Evolutionary conservation across 257 asterid species (phyloP), one percentile per base, ranked within the genome.

Genomic region (Osmanthus fragrans): DNA sequence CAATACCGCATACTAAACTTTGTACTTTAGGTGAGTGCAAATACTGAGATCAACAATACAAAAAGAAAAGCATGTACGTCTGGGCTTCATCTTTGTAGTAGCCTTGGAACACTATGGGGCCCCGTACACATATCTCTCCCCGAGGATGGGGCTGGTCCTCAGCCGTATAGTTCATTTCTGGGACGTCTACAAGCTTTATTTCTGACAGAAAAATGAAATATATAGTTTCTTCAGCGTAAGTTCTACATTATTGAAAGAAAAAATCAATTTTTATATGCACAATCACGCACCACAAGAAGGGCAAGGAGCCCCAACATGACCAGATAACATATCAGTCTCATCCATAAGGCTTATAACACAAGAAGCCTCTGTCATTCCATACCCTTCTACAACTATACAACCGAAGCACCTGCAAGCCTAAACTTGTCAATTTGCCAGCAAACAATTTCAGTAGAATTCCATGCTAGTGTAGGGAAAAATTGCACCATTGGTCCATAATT

Each of bases 101-200:
- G 84, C 97, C 97, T 78, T 77, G 86, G 84, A 92, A 90, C 69
- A 89, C 80, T 70, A 82, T 89, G 75, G 97, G 96, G 63, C 97
- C 97, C 83, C 97, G 84, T 51, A 90, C 89, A 74, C 97, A 92
- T 76, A 92, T 89, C 91, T 92, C 97, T 67, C 97, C 97, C 69
- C 97, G 94, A 8, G 94, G 97, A 86, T 88, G 80, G 21, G 96
- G 97, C 77, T 82, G 85, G 86, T 92, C 96, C 80, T 79, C 88
- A 10, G 96, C 87, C 25, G 93, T 89, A 80, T 92, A 92, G 72
- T 88, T 90, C 97, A 92, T 90, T 82, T 92, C 97, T 12, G 92
- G 92, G 71, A 92, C 97, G 71, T 92, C 96, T 51, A 88, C 93
- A 77, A 92, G 96, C 82, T 92, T 92, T 75, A 90, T 67, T 82